Percentiles rank a stretch among this genome's conserved stretches.
Conservation (phyloP, 495 filamentous ascomycete species). For the Astrothelium subdiscretum region DNA sequence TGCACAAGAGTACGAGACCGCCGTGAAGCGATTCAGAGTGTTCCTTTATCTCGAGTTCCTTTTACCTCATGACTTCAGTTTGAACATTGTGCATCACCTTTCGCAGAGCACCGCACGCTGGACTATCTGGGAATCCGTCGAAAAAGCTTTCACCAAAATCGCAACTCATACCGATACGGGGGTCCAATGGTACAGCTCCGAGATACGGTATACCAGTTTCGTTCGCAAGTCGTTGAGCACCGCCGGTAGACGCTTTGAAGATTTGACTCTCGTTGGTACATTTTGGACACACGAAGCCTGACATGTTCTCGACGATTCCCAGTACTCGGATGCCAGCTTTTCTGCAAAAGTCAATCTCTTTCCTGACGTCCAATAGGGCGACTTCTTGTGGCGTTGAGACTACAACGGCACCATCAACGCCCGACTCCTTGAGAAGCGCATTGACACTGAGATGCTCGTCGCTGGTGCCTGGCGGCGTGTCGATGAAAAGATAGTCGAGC, state of each 20-base stretch:
- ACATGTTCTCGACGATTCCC: constrained; percentile 96
- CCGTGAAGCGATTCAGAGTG: too few species aligned
- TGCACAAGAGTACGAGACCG: too few species aligned
- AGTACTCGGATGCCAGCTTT: constrained; percentile 85
- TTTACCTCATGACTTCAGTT: neutral
- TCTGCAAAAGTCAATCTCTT: constrained; percentile 92
- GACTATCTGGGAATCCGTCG: constrained; percentile 83
- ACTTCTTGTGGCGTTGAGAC: constrained; percentile 95
- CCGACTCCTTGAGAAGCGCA: constrained; percentile 70
- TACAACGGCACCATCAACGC: constrained; percentile 84
- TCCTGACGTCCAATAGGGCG: constrained; percentile 80
- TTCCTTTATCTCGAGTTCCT: neutral
- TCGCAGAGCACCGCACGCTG: constrained; percentile 27
- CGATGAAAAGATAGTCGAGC: constrained; percentile 82
- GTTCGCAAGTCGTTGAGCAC: constrained; percentile 63
- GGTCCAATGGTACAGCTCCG: constrained; percentile 85
- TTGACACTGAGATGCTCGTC: constrained; percentile 95
- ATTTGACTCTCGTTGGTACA: constrained; percentile 75
- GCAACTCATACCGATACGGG: constrained; percentile 87
- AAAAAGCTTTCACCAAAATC: constrained; percentile 98
- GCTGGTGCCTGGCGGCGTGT: constrained; percentile 88
- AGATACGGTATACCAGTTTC: constrained; percentile 81
- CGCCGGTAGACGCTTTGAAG: constrained; percentile 85
- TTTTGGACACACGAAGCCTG: constrained; percentile 84
- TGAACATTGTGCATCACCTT: constrained; percentile 15